A percentile compares a stretch with the other conserved stretches of the same genome.
phyloP scores from a whole-genome alignment of 2,329 filamentous ascomycete genomes.

The Alternaria infectoria region DNA sequence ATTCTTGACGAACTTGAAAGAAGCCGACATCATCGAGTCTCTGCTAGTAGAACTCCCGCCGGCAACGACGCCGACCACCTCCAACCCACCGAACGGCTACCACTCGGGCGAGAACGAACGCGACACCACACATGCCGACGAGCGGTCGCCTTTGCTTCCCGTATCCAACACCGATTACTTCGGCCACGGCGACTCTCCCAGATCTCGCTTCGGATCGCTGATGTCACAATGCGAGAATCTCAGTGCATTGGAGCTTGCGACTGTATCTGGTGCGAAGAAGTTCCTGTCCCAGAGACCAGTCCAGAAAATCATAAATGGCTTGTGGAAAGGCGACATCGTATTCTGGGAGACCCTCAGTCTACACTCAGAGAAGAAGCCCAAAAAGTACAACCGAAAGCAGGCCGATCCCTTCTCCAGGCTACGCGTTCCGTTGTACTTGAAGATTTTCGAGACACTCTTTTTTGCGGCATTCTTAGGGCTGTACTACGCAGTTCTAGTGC shows the following conservation, averaged over 20 bases:
- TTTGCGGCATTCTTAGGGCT: constrained; percentile 77
- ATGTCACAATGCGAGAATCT: constrained; percentile 77
- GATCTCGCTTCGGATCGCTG: constrained; percentile 63
- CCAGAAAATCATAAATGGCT: constrained; percentile 81
- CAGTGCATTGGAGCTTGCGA: constrained; percentile 86
- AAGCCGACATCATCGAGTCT: constrained; percentile 75
- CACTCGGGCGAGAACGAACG: constrained; percentile 18
- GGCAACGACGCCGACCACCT: constrained; percentile 17
- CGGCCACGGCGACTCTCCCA: constrained; percentile 30
- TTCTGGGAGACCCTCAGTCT: constrained; percentile 84
- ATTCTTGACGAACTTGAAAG: constrained; percentile 73
- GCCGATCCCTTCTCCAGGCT: constrained; percentile 65
- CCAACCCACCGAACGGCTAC: constrained; percentile 13
- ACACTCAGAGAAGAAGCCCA: constrained; percentile 74
- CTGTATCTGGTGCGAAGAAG: constrained; percentile 80
- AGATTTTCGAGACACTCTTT: constrained; percentile 82
- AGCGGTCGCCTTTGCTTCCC: constrained; percentile 36
- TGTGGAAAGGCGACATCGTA: constrained; percentile 82
- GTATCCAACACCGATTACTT: constrained; percentile 31
- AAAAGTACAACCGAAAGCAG: constrained; percentile 69
- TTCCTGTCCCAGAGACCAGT: constrained; percentile 82
- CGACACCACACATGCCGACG: constrained; percentile 13
- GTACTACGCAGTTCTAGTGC: constrained; percentile 86
- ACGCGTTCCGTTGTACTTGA: constrained; percentile 82
- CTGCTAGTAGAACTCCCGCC: constrained; percentile 74